Conservation (phyloP, 306 rosid species). For the Malus orientalis region DNA sequence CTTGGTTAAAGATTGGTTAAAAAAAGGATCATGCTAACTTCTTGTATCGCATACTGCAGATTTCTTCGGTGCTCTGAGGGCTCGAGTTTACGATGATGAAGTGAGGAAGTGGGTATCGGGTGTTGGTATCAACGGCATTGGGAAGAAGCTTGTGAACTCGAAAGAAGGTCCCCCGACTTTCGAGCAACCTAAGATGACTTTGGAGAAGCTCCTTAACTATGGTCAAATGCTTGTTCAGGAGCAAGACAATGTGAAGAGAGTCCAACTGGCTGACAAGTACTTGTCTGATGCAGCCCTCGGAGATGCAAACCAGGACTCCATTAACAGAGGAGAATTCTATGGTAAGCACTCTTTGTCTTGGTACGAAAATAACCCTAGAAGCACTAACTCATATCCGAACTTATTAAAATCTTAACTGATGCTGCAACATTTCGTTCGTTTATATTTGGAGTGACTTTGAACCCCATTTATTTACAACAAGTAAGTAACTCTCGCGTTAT, state of each 20-base stretch:
- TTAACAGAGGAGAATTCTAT: slow-evolving; percentile 27
- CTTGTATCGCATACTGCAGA: slow-evolving; percentile 23
- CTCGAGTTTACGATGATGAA: slow-evolving; percentile 50
- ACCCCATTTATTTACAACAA: neutral
- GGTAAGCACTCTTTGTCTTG: slow-evolving; percentile 18
- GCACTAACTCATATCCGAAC: neutral
- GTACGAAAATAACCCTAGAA: neutral
- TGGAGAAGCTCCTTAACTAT: slow-evolving; percentile 40
- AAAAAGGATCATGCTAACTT: neutral
- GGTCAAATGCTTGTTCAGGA: slow-evolving; percentile 47
- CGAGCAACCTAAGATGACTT: slow-evolving; percentile 48
- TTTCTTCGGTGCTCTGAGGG: slow-evolving; percentile 49
- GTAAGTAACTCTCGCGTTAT: neutral
- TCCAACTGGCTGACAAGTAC: slow-evolving; percentile 43
- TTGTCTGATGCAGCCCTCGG: slow-evolving; percentile 44
- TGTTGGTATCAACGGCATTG: slow-evolving; percentile 35
- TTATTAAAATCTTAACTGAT: neutral
- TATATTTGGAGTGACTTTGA: neutral
- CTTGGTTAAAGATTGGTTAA: neutral
- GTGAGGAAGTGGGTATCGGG: slow-evolving; percentile 47
- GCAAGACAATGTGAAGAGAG: slow-evolving; percentile 49
- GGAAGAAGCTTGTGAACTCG: slow-evolving; percentile 51
- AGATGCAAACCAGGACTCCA: slow-evolving; percentile 36
- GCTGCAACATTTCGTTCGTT: neutral
- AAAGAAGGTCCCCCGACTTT: slow-evolving; percentile 50